phyloP scores from a whole-genome alignment of 371 early-diverging fungal genomes.

The Apophysomyces ossiformis region DNA sequence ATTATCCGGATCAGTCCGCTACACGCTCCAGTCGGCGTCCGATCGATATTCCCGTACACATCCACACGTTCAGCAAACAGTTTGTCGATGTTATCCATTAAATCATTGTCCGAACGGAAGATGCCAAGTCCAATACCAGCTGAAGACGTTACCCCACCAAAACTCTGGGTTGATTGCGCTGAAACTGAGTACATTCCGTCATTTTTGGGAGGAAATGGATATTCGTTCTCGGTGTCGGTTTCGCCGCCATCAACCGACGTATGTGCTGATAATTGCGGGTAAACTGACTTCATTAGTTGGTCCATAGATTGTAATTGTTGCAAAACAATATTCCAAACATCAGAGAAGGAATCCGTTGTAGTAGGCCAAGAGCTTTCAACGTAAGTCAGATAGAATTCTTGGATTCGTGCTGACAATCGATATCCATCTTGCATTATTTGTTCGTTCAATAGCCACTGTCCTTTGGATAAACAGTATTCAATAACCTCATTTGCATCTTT shows the following conservation, averaged over 20 bases:
- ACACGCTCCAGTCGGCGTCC: conserved; percentile 55
- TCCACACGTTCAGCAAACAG: conserved; percentile 73
- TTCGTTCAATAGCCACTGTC: conserved; percentile 37
- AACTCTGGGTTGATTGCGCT: conserved; percentile 35
- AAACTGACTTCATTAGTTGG: conserved; percentile 27
- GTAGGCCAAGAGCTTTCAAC: background rate
- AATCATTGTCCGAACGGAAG: conserved; percentile 5
- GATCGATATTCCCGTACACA: conserved; percentile 63
- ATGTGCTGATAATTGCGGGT: conserved; percentile 23
- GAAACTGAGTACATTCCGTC: conserved; percentile 22
- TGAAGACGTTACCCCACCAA: conserved; percentile 28
- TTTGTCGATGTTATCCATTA: conserved; percentile 70
- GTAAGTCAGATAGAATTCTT: conserved; percentile 26
- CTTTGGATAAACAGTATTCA: conserved; percentile 32
- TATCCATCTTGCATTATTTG: conserved; percentile 44
- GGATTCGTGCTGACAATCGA: conserved; percentile 22
- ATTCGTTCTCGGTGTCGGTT: conserved; percentile 29
- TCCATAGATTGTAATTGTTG: conserved; percentile 31
- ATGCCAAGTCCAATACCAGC: conserved; percentile 26
- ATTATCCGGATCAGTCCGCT: conserved; percentile 58
- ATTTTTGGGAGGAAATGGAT: conserved; percentile 20
- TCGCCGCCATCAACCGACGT: background rate
- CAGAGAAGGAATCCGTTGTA: conserved; percentile 23
- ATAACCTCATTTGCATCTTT: conserved; percentile 34
- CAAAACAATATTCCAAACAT: conserved; percentile 27